A percentile compares a stretch with the other conserved stretches of the same genome.
phyloP scores from a whole-genome alignment of 257 asterid genomes.

The Scutellaria galericulata region DNA sequence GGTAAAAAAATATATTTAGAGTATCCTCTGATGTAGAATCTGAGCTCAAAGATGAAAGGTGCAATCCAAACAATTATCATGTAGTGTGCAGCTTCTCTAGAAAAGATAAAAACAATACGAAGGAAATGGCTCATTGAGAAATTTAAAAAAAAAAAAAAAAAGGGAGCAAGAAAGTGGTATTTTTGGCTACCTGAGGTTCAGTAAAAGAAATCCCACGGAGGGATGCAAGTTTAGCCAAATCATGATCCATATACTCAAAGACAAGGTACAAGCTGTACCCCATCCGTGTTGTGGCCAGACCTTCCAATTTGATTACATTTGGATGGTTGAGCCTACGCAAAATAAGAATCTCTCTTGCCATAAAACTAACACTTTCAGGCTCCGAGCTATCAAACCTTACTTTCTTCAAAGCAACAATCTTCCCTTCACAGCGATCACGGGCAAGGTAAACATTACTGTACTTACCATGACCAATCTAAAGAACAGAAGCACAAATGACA shows the following conservation, averaged over 20 bases:
- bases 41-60: slow-evolving; percentile 7
- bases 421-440: slow-evolving; percentile 86
- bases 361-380: slow-evolving; percentile 95
- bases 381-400: slow-evolving; percentile 93
- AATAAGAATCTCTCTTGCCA: slow-evolving; percentile 95
- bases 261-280: slow-evolving; percentile 93
- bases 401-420: slow-evolving; percentile 90
- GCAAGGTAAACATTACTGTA: slow-evolving; percentile 95
- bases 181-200: slow-evolving; percentile 75
- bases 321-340: slow-evolving; percentile 91
- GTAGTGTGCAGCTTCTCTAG: too few species aligned
- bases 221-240: slow-evolving; percentile 87
- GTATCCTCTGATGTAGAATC: neutral
- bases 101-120: neutral
- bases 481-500: slow-evolving; percentile 26
- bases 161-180: too few species aligned
- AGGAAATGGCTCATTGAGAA: too few species aligned
- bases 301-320: slow-evolving; percentile 87
- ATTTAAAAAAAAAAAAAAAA: neutral
- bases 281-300: slow-evolving; percentile 91
- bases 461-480: slow-evolving; percentile 95
- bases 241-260: slow-evolving; percentile 98
- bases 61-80: slow-evolving; percentile 10
- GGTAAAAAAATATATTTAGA: slow-evolving; percentile 6
- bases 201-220: slow-evolving; percentile 82